phyloP scores from a whole-genome alignment of 2,329 filamentous ascomycete genomes.

The Claviceps sp. region DNA sequence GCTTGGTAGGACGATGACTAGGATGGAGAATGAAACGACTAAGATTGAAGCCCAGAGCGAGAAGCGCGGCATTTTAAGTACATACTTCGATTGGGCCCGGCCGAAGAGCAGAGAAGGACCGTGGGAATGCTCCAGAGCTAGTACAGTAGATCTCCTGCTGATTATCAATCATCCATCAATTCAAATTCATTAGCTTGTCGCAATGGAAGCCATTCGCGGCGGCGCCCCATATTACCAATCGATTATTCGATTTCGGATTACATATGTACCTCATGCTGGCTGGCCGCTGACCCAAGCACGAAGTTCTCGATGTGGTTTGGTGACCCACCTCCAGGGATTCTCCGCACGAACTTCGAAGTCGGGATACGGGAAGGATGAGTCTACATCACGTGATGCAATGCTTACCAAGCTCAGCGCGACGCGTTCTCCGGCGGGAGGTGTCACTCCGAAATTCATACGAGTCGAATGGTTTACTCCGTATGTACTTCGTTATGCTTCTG shows the following conservation, averaged over 20 bases:
- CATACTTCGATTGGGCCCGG: slow-evolving; percentile 13
- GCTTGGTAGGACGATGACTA: slow-evolving; percentile 16
- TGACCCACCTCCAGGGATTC: neutral
- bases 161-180: neutral
- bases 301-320: neutral
- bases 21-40: slow-evolving; percentile 24
- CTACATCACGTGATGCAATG: neutral
- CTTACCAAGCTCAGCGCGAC: neutral
- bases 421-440: no score
- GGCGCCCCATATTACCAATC: neutral
- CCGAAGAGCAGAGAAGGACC: slow-evolving; percentile 15
- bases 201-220: neutral
- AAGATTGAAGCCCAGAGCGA: slow-evolving; percentile 20
- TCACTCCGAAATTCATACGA: no score
- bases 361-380: no score
- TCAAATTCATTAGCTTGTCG: neutral
- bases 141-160: slow-evolving; percentile 4
- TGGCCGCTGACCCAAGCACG: neutral
- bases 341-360: neutral
- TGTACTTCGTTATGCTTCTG: no score
- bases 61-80: slow-evolving; percentile 22
- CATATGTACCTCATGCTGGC: slow-evolving; percentile 3
- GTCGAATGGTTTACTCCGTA: no score
- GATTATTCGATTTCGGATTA: no score
- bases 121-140: neutral